A percentile compares a stretch with the other conserved stretches of the same genome.
Evolutionary conservation across 768 basidiomycete genomes (phyloP).

Genomic region (Neoboletus brunneissimus): DNA sequence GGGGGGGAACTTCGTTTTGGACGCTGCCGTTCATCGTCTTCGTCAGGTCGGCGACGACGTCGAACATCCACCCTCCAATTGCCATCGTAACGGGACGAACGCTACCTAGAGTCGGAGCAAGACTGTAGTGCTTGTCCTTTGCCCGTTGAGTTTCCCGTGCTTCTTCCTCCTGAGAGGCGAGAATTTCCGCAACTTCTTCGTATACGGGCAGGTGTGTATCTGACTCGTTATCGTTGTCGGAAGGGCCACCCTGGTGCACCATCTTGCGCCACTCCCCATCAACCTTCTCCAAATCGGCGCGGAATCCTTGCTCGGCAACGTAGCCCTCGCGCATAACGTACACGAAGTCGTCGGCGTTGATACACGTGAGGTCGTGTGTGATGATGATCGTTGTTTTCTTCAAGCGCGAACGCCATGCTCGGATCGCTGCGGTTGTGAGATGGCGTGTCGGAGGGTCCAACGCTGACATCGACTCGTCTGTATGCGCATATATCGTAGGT

Average conservation of each 20-base stretch:
- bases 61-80: constrained; percentile 83
- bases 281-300: constrained; percentile 66
- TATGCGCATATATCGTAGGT: not conserved
- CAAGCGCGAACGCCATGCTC: constrained; percentile 52
- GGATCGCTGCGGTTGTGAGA: constrained; percentile 74
- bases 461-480: constrained; percentile 80
- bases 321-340: constrained; percentile 83
- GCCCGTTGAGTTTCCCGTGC: constrained; percentile 24
- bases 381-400: constrained; percentile 64
- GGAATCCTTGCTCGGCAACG: constrained; percentile 86
- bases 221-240: constrained; percentile 38
- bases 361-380: constrained; percentile 91
- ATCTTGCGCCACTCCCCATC: constrained; percentile 71
- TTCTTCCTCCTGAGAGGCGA: constrained; percentile 47
- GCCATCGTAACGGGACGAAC: constrained; percentile 51
- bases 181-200: constrained; percentile 44
- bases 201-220: constrained; percentile 29
- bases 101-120: constrained; percentile 32
- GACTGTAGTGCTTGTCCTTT: constrained; percentile 42
- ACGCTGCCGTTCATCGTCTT: constrained; percentile 17
- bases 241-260: constrained; percentile 60
- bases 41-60: constrained; percentile 68
- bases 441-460: constrained; percentile 85
- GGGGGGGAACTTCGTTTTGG: constrained; percentile 10
- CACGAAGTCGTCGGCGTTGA: constrained; percentile 74